phyloP scores from a whole-genome alignment of 2,329 filamentous ascomycete species.

The Septoria petroselini region DNA sequence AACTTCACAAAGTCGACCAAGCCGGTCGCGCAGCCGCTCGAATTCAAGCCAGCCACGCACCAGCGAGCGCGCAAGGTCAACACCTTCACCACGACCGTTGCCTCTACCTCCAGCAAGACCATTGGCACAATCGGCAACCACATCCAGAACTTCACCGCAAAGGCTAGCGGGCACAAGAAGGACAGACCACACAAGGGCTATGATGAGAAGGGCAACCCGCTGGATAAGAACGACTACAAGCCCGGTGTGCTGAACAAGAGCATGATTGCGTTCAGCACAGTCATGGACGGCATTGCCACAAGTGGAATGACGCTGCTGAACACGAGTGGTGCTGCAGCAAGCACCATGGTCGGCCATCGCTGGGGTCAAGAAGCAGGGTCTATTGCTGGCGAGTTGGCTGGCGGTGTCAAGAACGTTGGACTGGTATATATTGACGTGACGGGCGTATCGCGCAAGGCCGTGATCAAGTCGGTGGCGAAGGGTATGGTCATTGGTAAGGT shows the following conservation, averaged over 20 bases:
- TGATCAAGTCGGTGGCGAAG: conserved; percentile 93
- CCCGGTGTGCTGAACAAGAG: conserved; percentile 92
- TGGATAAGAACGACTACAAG: conserved; percentile 62
- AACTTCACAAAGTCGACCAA: conserved; percentile 76
- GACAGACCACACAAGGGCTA: conserved; percentile 56
- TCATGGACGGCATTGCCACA: conserved; percentile 90
- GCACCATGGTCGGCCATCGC: conserved; percentile 79
- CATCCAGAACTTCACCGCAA: conserved; percentile 86
- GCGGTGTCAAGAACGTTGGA: conserved; percentile 92
- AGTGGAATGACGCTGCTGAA: conserved; percentile 74
- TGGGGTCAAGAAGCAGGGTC: conserved; percentile 84
- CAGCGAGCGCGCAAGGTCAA: conserved; percentile 84
- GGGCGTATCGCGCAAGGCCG: conserved; percentile 81
- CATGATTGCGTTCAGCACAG: conserved; percentile 91
- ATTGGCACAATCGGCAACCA: conserved; percentile 78
- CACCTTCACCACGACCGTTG: conserved; percentile 75
- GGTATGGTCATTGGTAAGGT: conserved; percentile 89
- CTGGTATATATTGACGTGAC: conserved; percentile 96
- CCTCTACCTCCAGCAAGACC: conserved; percentile 76
- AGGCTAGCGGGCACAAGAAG: conserved; percentile 62
- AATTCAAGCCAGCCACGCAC: conserved; percentile 82
- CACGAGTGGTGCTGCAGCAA: conserved; percentile 73
- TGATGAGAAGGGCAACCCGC: conserved; percentile 66
- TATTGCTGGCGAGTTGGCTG: conserved; percentile 70
- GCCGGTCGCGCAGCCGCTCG: conserved; percentile 75